Evolutionary conservation across 108 stramenopile species (phyloP).

Genomic region (Bacterosira constricta): DNA sequence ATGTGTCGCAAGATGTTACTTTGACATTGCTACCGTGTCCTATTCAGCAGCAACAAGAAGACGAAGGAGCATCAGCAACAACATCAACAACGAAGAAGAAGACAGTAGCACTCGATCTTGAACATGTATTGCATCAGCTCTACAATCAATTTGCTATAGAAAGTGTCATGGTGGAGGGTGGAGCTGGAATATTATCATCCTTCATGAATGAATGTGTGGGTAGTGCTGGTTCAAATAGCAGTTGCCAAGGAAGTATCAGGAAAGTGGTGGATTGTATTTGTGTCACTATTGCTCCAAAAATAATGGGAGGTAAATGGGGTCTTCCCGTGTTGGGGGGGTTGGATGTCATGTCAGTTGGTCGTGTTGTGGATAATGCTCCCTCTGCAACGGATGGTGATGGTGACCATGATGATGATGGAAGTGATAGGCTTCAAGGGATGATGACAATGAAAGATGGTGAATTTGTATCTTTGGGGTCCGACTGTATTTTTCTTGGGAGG

Average conservation of each 20-base stretch:
- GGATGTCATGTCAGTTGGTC: neutral
- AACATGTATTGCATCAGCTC: slow-evolving; percentile 50
- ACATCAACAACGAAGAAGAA: no score
- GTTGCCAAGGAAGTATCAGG: neutral
- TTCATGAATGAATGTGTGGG: slow-evolving; percentile 47
- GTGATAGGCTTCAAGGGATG: neutral
- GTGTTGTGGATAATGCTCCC: no score
- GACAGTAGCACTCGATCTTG: slow-evolving; percentile 50
- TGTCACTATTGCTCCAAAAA: slow-evolving; percentile 68
- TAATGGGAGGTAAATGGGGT: slow-evolving; percentile 53
- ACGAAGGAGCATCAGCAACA: no score
- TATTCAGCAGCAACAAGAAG: no score
- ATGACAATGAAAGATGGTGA: slow-evolving; percentile 10
- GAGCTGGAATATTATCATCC: slow-evolving; percentile 54
- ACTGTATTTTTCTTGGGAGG: slow-evolving; percentile 26
- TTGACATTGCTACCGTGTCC: slow-evolving; percentile 62
- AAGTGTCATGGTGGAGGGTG: slow-evolving; percentile 86
- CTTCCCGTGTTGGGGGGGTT: slow-evolving; percentile 39
- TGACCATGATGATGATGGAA: neutral
- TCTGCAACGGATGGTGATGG: neutral
- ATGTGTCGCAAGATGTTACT: slow-evolving; percentile 15
- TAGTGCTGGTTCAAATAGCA: neutral
- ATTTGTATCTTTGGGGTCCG: slow-evolving; percentile 24
- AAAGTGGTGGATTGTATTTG: slow-evolving; percentile 66
- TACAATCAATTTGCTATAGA: slow-evolving; percentile 52